Percentiles rank a stretch among this genome's conserved stretches.
Conservation (phyloP, 2,329 filamentous ascomycete species). For the Metarhizium guizhouense region DNA sequence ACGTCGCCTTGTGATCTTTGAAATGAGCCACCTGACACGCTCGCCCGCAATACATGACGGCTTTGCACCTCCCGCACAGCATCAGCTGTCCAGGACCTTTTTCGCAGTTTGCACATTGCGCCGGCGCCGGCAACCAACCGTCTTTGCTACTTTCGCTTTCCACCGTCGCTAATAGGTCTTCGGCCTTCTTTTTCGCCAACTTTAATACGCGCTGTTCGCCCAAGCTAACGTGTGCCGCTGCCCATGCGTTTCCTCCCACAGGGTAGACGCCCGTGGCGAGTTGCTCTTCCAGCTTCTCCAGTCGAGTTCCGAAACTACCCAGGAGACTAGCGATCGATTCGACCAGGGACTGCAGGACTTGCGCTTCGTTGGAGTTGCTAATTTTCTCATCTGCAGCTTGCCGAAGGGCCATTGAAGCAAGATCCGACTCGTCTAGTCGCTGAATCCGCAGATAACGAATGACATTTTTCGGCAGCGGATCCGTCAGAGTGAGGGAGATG, state of each 20-base stretch:
- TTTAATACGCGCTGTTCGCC: slow-evolving; percentile 23
- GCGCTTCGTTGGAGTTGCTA: slow-evolving; percentile 21
- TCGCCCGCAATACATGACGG: slow-evolving; percentile 7
- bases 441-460: slow-evolving; percentile 28
- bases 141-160: neutral
- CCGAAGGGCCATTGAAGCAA: slow-evolving; percentile 15
- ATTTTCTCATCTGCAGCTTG: slow-evolving; percentile 16
- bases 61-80: slow-evolving; percentile 10
- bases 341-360: slow-evolving; percentile 22
- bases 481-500: slow-evolving; percentile 22
- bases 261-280: slow-evolving; percentile 21
- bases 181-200: slow-evolving; percentile 21
- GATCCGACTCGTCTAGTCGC: slow-evolving; percentile 19
- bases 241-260: slow-evolving; percentile 24
- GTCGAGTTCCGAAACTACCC: slow-evolving; percentile 18
- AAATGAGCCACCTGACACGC: slow-evolving; percentile 8
- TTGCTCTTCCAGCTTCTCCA: slow-evolving; percentile 22
- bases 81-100: slow-evolving; percentile 6
- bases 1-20: slow-evolving; percentile 9
- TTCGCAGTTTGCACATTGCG: slow-evolving; percentile 7
- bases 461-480: slow-evolving; percentile 23
- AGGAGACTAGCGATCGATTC: slow-evolving; percentile 22
- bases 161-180: slow-evolving; percentile 16
- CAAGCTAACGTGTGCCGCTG: slow-evolving; percentile 21
- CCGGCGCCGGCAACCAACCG: neutral